These are phyloP conservation scores for Claviceps humidiphila DNA, from an alignment of 2,329 filamentous ascomycete species.

Conservation along the genomic window DNA sequence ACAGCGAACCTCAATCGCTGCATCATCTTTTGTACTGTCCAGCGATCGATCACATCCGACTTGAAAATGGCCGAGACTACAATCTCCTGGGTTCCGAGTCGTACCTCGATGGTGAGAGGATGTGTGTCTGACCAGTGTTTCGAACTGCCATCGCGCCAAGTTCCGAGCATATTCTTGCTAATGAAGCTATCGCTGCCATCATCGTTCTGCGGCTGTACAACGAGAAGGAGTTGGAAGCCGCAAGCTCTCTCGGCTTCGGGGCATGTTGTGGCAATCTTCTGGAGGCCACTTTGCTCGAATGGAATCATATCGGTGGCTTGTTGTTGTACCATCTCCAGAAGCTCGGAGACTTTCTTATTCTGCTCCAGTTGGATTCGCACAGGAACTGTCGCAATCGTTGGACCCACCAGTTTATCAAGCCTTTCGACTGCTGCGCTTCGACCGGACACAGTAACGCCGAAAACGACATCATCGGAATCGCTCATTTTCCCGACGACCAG, in stretches of 20 bases:
- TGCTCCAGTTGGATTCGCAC: slow-evolving; percentile 24
- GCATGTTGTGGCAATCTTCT: slow-evolving; percentile 10
- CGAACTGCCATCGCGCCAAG: not conserved
- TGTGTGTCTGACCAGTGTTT: not conserved
- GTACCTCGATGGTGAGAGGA: not conserved
- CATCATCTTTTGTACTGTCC: not conserved
- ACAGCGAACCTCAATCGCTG: not conserved
- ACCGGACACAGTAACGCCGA: slow-evolving; percentile 30
- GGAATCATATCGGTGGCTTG: slow-evolving; percentile 9
- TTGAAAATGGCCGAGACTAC: not conserved
- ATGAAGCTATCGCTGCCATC: too few species aligned
- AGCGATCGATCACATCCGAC: not conserved
- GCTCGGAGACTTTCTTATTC: slow-evolving; percentile 1
- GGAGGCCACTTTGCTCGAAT: slow-evolving; percentile 11
- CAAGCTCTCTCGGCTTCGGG: slow-evolving; percentile 9
- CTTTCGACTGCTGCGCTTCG: slow-evolving; percentile 13
- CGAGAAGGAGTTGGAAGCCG: slow-evolving; percentile 16
- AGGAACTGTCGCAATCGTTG: slow-evolving; percentile 29
- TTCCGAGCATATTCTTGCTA: not conserved
- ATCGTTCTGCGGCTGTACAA: slow-evolving; percentile 8
- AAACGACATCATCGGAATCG: slow-evolving; percentile 24
- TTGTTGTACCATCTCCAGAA: slow-evolving; percentile 7
- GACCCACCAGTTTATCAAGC: slow-evolving; percentile 11
- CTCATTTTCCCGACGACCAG: slow-evolving; percentile 36
- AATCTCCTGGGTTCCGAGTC: too few species aligned